Conservation (phyloP, 345 rosid species). For the Linum trigynum region DNA sequence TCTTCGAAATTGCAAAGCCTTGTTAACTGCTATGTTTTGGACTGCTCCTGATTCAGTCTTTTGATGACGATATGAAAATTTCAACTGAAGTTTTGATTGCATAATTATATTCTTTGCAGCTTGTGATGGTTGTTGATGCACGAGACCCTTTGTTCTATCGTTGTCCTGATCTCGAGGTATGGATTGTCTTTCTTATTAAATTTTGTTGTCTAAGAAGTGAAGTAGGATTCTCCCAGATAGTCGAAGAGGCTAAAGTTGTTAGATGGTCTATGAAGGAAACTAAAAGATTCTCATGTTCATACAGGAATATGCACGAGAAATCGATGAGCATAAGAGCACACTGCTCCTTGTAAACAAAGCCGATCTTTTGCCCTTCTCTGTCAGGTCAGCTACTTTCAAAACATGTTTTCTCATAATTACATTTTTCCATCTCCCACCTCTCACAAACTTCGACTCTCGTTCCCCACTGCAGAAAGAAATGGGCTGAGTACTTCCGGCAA, state of each 20-base stretch:
- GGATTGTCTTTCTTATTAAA: not conserved
- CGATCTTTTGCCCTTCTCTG: conserved; percentile 68
- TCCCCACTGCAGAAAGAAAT: conserved; percentile 48
- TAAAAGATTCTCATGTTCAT: conserved; percentile 5
- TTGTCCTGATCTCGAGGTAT: conserved; percentile 95
- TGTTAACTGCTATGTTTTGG: not conserved
- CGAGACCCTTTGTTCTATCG: conserved; percentile 82
- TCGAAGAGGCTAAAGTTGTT: too few species aligned
- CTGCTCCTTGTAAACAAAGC: conserved; percentile 91
- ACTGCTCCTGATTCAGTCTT: not conserved
- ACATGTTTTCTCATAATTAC: not conserved
- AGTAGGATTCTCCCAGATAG: not conserved
- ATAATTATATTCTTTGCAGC: conserved; percentile 32
- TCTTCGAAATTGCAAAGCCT: not conserved
- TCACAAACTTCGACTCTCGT: conserved; percentile 7
- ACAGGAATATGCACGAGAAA: conserved; percentile 73
- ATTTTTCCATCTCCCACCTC: conserved; percentile 4
- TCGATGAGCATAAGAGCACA: conserved; percentile 67
- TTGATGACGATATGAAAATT: not conserved
- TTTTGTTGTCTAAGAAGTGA: not conserved
- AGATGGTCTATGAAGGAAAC: not conserved
- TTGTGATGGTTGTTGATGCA: conserved; percentile 98
- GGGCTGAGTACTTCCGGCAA: conserved; percentile 61
- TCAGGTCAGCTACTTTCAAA: conserved; percentile 36
- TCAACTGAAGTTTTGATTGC: conserved; percentile 1